A percentile compares a stretch with the other conserved stretches of the same genome.
These are phyloP conservation scores for Whalleya microplaca DNA, from an alignment of 2,329 filamentous ascomycete genomes.

Conservation along the genomic window DNA sequence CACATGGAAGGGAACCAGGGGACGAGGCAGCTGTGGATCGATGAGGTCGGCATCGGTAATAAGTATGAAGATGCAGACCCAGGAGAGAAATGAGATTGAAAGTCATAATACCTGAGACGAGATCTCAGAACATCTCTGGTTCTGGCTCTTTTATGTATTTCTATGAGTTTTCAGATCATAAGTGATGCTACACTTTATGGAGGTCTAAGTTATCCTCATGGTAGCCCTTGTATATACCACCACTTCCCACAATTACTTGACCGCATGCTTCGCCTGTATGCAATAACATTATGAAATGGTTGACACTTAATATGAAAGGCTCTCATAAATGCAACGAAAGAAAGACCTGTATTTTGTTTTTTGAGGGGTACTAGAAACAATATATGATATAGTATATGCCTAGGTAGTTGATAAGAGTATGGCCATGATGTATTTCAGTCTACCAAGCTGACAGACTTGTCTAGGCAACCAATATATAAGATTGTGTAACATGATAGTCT, in stretches of 20 bases:
- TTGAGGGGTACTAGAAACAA: background rate
- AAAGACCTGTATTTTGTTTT: background rate
- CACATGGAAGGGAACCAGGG: slow-evolving; percentile 36
- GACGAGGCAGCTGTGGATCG: slow-evolving; percentile 40
- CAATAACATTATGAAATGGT: background rate
- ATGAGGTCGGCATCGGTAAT: slow-evolving; percentile 38
- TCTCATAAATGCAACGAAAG: background rate
- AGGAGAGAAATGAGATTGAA: slow-evolving; percentile 1
- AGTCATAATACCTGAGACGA: no score
- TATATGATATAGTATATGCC: background rate
- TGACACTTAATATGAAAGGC: background rate
- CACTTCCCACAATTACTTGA: background rate
- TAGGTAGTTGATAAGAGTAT: no score
- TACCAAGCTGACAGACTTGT: no score
- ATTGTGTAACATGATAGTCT: no score
- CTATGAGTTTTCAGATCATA: no score
- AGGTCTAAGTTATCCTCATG: no score
- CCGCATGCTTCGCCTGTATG: background rate
- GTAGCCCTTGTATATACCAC: background rate
- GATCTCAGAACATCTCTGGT: no score
- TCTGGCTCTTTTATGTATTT: no score
- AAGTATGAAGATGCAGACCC: slow-evolving; percentile 23
- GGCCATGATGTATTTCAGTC: no score
- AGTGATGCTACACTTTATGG: no score
- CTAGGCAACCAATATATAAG: no score